Base-by-base conservation (phyloP, 208 protist species). In the Trypanosoma melophagium region DNA sequence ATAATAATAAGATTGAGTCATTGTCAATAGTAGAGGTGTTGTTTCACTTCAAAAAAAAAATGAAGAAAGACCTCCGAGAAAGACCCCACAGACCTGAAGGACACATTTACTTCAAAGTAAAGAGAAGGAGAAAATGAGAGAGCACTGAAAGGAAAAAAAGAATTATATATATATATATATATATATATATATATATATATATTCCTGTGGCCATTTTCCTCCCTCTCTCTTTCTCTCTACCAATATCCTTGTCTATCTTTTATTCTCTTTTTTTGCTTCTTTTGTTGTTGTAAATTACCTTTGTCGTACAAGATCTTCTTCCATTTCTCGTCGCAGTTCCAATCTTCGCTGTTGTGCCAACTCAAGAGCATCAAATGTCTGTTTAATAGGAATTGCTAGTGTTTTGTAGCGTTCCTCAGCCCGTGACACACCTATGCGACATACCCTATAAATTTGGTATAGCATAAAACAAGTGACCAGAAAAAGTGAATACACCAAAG, bases 341-440 rank as follows among this genome's bases (percentile, higher is more conserved):
- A 60, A 49, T 45, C 79, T 84, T 9, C 84, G 84, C 44, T 77
- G 35, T 71, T 92, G 79, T 47, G 76, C 84, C 19, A 58, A 16
- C 71, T 94, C 86, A 28, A 94, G 64, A 3, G 86, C 84, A 7
- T 87, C 84, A 56, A 94, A 88, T 47, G 89, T 94, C 64, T 92
- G 85, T 21, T 83, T 55, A 40, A 94, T 88, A 5, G 89, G 89
- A 47, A 94, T 86, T 5, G 89, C 79, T 55, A 94, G 24, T 12
- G 84, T 82, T 49, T 73, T 75, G 60, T 94, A 94, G 40, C 86
- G 85, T 61, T 94, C 84, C 68, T 92, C 79, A 0, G 89, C 89
- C 0, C 86, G 72, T 51, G 76, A 79, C 19, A 94, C 84, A 16
- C 89, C 85, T 44, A 95, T 78, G 51, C 84, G 86, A 67, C 90